A percentile compares a stretch with the other conserved stretches of the same genome.
phyloP scores from a whole-genome alignment of 768 basidiomycete species.

The Chalciporus piperatus region DNA sequence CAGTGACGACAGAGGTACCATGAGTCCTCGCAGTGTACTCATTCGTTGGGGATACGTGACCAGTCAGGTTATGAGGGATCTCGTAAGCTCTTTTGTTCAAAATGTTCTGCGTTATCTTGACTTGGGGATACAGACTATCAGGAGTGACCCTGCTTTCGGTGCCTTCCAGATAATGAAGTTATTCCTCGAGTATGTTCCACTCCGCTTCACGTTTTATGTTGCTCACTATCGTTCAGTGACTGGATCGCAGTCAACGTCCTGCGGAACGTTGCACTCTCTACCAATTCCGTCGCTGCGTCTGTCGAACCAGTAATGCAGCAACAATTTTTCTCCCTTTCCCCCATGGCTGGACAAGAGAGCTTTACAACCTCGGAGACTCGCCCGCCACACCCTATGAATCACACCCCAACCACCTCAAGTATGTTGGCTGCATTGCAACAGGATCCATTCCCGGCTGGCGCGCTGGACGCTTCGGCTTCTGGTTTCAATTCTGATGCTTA shows the following conservation, averaged over 20 bases:
- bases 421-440: slow-evolving; percentile 87
- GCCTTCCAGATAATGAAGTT: slow-evolving; percentile 90
- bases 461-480: slow-evolving; percentile 62
- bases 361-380: slow-evolving; percentile 66
- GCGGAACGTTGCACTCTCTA: slow-evolving; percentile 82
- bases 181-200: slow-evolving; percentile 74
- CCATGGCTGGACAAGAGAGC: slow-evolving; percentile 86
- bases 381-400: slow-evolving; percentile 62
- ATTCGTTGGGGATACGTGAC: slow-evolving; percentile 94
- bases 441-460: slow-evolving; percentile 62
- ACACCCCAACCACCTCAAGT: slow-evolving; percentile 85
- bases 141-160: slow-evolving; percentile 89
- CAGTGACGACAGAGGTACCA: slow-evolving; percentile 69
- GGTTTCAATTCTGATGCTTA: slow-evolving; percentile 69
- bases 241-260: slow-evolving; percentile 91
- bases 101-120: not conserved
- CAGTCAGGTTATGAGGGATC: slow-evolving; percentile 88
- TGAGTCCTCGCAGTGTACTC: slow-evolving; percentile 85
- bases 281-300: slow-evolving; percentile 87
- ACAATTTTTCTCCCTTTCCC: slow-evolving; percentile 81
- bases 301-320: slow-evolving; percentile 92
- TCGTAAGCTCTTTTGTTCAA: slow-evolving; percentile 48
- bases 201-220: slow-evolving; percentile 3
- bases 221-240: slow-evolving; percentile 51
- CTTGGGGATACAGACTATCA: slow-evolving; percentile 65